Base-by-base conservation (phyloP, 768 basidiomycete species). In the Leccinum arenicola region DNA sequence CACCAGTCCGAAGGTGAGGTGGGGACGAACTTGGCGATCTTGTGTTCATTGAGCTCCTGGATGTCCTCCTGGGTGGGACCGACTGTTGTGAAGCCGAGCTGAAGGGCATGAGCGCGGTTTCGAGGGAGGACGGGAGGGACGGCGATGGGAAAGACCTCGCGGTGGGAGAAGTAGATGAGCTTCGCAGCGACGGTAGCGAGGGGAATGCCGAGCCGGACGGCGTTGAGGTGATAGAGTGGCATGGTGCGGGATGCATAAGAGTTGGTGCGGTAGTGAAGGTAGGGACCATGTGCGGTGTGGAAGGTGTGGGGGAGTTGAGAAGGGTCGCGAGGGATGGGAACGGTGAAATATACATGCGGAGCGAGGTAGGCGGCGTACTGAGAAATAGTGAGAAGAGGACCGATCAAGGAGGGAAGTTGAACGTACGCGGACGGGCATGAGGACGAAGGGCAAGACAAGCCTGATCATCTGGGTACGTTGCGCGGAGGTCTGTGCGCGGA, bases 1-100 rank as follows among this genome's bases (percentile, higher is more conserved):
- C 64, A 67, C 71, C 70, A 71, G 1, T 73, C 62, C 60, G 62
- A 63, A 7, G 53, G 48, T 0, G 69, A 54, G 0, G 0, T 6
- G 2, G 69, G 49, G 1, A 61, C 49, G 21, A 74, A 70, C 56
- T 74, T 68, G n/a, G 77, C 78, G 12, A 72, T 66, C 27, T 70
- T 68, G 64, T 77, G 66, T 11, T 73, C 69, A 62, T 87, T 88
- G 63, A 85, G 70, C 62, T 88, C 85, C 15, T 72, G 66, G 21
- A 89, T 74, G 70, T 91, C 88, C 31, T 79, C 85, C 57, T 81
- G 80, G 0, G 85, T 88, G 0, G 81, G 82, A 0, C 74, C 70
- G 6, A 72, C 64, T 3, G 73, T 64, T 12, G 56, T 63, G n/a
- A 66, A 56, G 0, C 71, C 55, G 23, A 70, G 64, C 19, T 69